These are phyloP conservation scores for Syzygium malaccense DNA, from an alignment of 441 rosid species.

Conservation along the genomic window DNA sequence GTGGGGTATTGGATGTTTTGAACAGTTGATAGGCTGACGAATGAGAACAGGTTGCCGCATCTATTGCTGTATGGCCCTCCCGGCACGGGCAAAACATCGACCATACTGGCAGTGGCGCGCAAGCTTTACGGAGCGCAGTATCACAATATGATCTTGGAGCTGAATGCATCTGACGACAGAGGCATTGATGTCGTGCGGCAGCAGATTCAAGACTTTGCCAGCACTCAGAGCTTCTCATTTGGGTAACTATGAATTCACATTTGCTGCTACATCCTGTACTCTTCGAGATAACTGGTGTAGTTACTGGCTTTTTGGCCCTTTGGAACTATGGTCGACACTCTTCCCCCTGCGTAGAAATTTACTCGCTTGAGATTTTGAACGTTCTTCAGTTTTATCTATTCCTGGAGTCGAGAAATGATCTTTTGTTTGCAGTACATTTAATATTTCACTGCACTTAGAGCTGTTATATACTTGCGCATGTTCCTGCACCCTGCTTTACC, in stretches of 20 bases:
- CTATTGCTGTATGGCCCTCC: conserved; percentile 93
- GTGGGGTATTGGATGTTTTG: background rate
- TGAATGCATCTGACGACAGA: conserved; percentile 94
- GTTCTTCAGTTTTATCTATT: background rate
- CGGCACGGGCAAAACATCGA: conserved; percentile 94
- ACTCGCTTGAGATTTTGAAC: background rate
- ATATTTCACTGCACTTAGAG: background rate
- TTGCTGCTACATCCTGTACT: background rate
- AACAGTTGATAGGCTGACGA: conserved; percentile 88
- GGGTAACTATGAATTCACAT: conserved; percentile 17
- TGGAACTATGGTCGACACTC: background rate
- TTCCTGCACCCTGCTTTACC: background rate
- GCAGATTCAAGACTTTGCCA: conserved; percentile 93
- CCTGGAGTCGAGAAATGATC: background rate
- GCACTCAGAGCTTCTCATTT: conserved; percentile 94
- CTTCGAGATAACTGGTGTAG: background rate
- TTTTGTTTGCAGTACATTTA: background rate
- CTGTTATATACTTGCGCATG: background rate
- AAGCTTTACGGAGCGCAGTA: conserved; percentile 84
- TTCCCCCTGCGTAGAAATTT: background rate
- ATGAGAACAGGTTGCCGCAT: conserved; percentile 91
- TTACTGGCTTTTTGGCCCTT: background rate
- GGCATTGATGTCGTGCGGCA: conserved; percentile 92
- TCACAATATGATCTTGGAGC: conserved; percentile 90
- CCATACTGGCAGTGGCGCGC: conserved; percentile 88